Evolutionary conservation across 1,284 basidiomycete genomes (phyloP).

Genomic region (Austroboletus olivaceoglutinosus): DNA sequence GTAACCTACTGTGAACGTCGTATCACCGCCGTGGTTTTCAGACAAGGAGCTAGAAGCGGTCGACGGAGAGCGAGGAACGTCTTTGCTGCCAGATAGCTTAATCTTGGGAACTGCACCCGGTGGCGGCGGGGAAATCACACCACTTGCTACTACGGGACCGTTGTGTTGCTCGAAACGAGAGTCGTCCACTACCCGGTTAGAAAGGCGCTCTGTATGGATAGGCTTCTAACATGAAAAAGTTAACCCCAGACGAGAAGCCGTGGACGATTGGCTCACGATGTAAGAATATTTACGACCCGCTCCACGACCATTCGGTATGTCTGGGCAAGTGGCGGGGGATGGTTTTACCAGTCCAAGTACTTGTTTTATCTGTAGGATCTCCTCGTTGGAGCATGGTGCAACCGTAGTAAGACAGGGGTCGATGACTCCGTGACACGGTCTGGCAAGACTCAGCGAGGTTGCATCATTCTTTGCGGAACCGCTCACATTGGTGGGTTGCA

Average conservation of each 20-base stretch:
- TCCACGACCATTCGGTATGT: not conserved
- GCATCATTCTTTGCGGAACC: not conserved
- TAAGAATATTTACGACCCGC: not conserved
- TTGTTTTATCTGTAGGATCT: slow-evolving; percentile 5
- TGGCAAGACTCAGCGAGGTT: slow-evolving; percentile 3
- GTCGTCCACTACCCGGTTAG: not conserved
- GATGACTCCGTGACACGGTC: slow-evolving; percentile 3
- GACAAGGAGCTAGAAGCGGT: slow-evolving; percentile 14
- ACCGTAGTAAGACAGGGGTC: slow-evolving; percentile 1
- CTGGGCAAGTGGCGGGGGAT: not conserved
- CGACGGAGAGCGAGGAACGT: slow-evolving; percentile 16
- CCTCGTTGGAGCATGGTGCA: not conserved
- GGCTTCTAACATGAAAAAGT: slow-evolving; percentile 8
- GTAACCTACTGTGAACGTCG: slow-evolving; percentile 22
- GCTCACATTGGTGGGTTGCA: slow-evolving; percentile 8
- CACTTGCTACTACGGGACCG: not conserved
- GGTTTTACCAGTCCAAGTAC: not conserved
- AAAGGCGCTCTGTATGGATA: not conserved
- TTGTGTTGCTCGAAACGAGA: slow-evolving; percentile 4
- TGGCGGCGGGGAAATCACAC: slow-evolving; percentile 11
- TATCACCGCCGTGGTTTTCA: slow-evolving; percentile 20
- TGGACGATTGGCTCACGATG: not conserved
- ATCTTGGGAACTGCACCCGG: not conserved
- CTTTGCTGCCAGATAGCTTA: slow-evolving; percentile 7
- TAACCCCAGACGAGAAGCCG: not conserved